Base-by-base conservation (phyloP, 305 asterid species). In the Lippia alba region DNA sequence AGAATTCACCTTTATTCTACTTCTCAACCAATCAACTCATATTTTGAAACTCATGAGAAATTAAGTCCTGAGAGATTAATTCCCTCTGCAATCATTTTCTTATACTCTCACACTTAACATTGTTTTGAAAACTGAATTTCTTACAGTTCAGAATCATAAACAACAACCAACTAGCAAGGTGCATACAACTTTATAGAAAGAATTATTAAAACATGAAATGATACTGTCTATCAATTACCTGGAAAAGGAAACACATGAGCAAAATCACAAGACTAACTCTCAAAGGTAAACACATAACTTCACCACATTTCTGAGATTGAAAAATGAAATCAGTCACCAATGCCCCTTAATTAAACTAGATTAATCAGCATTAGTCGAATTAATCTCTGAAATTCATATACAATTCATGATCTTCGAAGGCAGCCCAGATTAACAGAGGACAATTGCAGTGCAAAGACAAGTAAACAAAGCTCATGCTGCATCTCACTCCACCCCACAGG, bases 11-110 rank as follows among this genome's bases (percentile, higher is more conserved):
- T 24, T 24, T 3, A 24, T 24, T 24, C 30, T 24, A 24, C 30
- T 24, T 24, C 44, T 66, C 57, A 19, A 39, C 12, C 15, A 33
- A 61, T 74, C 70, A 53, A 12, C 65, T 61, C 32, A 48, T 1
- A 24, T 24, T 24, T 16, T 24, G 4, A 12, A 14, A 16, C 56
- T 56, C 19, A 46, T 46, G 48, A 65, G 46, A 60, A 24, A 44
- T 40, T 18, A n/a, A 36, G 62, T 48, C 77, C 63, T 51, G 12
- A 17, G 46, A 30, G 40, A 30, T 3, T 56, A 32, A 2, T 61
- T 64, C 12, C 66, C 45, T 64, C 34, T 19, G 14, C 16, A 56
- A 46, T 54, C 62, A 56, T 64, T 33, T 12, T 41, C 19, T 55
- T 11, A 55, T 49, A 72, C n/a, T n/a, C 12, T n/a, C 4, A 53